Percentiles rank a stretch among this genome's conserved stretches.
phyloP scores from a whole-genome alignment of 2,329 filamentous ascomycete species.

The Tolypocladium tropicale region DNA sequence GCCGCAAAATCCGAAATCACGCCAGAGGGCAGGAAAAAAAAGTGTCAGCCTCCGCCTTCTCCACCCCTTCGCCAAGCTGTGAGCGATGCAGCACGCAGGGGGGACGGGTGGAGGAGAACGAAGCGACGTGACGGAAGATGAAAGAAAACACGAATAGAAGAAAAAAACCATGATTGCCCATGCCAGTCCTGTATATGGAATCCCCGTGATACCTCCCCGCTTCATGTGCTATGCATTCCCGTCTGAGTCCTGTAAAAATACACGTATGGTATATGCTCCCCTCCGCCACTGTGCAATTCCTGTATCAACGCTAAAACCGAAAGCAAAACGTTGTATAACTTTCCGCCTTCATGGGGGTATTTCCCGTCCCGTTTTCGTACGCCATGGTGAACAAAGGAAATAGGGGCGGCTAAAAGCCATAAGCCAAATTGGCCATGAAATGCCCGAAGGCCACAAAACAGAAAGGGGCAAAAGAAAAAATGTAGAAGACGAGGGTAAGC shows the following conservation, averaged over 20 bases:
- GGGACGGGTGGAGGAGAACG: background rate
- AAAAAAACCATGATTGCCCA: conserved; percentile 1
- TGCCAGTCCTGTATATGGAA: background rate
- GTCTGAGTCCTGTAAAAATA: background rate
- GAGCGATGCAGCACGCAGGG: background rate
- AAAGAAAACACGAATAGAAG: background rate
- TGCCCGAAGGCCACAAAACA: background rate
- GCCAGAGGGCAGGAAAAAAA: background rate
- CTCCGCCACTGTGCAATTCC: background rate
- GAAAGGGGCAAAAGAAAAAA: conserved; percentile 3
- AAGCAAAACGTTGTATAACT: background rate
- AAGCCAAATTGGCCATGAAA: background rate
- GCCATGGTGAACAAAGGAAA: conserved; percentile 1
- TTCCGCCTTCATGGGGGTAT: conserved; percentile 1
- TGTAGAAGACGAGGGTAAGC: background rate
- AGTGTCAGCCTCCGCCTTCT: background rate
- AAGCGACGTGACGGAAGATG: background rate
- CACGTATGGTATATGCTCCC: background rate
- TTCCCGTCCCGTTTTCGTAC: conserved; percentile 4
- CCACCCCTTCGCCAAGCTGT: background rate
- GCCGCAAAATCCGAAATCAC: too few species aligned
- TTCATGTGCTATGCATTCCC: background rate
- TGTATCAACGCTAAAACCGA: background rate
- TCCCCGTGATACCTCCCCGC: background rate
- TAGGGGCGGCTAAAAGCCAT: too few species aligned